Conservation (phyloP, 2,329 filamentous ascomycete species). For the Nemania sp. region DNA sequence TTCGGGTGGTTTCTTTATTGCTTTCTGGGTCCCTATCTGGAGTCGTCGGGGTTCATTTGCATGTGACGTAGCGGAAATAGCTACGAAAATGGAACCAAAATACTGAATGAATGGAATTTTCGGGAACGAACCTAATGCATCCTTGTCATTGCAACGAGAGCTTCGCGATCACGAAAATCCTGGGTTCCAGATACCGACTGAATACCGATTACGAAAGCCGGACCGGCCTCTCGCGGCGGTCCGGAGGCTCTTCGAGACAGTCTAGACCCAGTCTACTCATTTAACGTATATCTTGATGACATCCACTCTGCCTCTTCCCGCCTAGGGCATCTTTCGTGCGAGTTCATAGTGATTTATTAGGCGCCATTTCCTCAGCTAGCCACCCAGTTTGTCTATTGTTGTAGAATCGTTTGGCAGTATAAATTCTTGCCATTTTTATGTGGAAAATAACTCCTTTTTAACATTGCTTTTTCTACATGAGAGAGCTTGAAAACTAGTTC, state of each 20-base stretch:
- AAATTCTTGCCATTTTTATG: neutral
- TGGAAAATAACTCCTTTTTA: neutral
- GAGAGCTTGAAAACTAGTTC: neutral
- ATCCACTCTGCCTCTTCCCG: neutral
- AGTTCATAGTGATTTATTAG: neutral
- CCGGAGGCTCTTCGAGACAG: slow-evolving; percentile 21
- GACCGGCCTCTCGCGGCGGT: slow-evolving; percentile 19
- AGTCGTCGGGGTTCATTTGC: slow-evolving; percentile 73
- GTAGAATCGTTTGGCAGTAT: neutral
- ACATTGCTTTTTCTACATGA: neutral
- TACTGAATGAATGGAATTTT: slow-evolving; percentile 44
- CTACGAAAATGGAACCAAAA: slow-evolving; percentile 53
- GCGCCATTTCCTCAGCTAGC: neutral
- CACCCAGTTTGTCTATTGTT: neutral
- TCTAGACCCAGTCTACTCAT: slow-evolving; percentile 28
- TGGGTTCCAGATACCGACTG: slow-evolving; percentile 21
- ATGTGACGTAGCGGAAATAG: slow-evolving; percentile 67
- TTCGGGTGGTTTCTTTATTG: slow-evolving; percentile 65
- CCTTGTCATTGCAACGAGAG: slow-evolving; percentile 16
- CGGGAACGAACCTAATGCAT: slow-evolving; percentile 32
- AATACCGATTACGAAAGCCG: slow-evolving; percentile 26
- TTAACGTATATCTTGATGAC: slow-evolving; percentile 24
- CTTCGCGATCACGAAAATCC: slow-evolving; percentile 28
- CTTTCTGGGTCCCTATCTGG: slow-evolving; percentile 71
- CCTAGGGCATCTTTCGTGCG: neutral